Evolutionary conservation across 1,139 yeast species (phyloP), one percentile per base, ranked within the genome.

Genomic region (Diutina siamensis): DNA sequence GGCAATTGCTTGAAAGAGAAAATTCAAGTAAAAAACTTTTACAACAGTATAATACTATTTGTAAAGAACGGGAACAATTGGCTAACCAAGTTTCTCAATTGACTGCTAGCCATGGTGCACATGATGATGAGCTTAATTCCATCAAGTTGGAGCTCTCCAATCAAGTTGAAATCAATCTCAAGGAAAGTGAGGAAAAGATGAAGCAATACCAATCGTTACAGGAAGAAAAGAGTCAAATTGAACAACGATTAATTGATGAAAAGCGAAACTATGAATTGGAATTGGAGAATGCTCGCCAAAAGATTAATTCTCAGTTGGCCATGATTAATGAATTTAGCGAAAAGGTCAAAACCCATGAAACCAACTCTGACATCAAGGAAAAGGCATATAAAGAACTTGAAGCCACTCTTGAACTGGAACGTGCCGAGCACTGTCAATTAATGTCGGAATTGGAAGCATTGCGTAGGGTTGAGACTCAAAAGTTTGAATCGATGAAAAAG

Each of bases 1-100:
- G 42, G 2, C 42, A n/a, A 25, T 10, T 38, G 33, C 32, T 38
- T 15, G 42, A 38, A 7, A 15, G 33, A n/a, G 42, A 38, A 25
- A 38, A 38, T n/a, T 7, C 20, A 5, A 22, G 13, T n/a, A 35
- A 35, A 22, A 20, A 20, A 15, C 22, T 22, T 13, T 15, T 20
- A 8, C 28, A 20, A 13, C n/a, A 35, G 4, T 13, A 35, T n/a
- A 15, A 35, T 20, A 25, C 28, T 10, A 25, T 7, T 25, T 25
- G 9, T 7, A 7, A 7, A 25, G 28, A 25, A 25, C 28, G 28
- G 5, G 28, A 25, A 10, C 9, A 25, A 25, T 25, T 25, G 28
- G 5, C 28, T 10, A 25, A 7, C 5, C 28, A 25, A 25, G 28
- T 25, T n/a, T n/a, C n/a, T n/a, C n/a, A n/a, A 25, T 25, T 25